Evolutionary conservation across 306 rosid species (phyloP).

Genomic region (Cercis canadensis): DNA sequence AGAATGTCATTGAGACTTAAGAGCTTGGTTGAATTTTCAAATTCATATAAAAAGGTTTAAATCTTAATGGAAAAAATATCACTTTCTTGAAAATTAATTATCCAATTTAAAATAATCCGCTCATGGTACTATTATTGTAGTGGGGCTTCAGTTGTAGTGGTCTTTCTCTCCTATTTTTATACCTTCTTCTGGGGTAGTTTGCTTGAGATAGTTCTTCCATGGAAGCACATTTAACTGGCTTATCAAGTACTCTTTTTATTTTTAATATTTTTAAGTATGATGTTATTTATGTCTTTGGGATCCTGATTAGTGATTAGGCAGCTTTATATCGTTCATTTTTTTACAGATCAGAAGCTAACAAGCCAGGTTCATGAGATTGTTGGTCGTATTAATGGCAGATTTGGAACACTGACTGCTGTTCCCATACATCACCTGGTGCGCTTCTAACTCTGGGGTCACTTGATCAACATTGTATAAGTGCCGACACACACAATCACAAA

Average conservation of each 20-base stretch:
- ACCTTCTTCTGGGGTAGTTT: neutral
- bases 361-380: constrained; percentile 98
- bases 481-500: neutral
- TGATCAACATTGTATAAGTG: constrained; percentile 21
- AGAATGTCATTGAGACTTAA: neutral
- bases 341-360: constrained; percentile 81
- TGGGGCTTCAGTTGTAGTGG: constrained; percentile 19
- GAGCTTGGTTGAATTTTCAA: constrained; percentile 23
- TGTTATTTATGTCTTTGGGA: constrained; percentile 1
- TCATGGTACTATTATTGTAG: constrained; percentile 17
- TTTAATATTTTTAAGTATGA: constrained; percentile 20
- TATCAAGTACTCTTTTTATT: constrained; percentile 5
- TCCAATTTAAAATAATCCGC: constrained; percentile 3
- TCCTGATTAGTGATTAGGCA: constrained; percentile 26
- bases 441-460: constrained; percentile 7
- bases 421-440: constrained; percentile 94
- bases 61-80: neutral
- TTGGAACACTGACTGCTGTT: constrained; percentile 78
- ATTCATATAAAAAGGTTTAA: constrained; percentile 14
- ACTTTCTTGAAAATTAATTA: constrained; percentile 13
- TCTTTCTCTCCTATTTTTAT: neutral
- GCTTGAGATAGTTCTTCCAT: constrained; percentile 7
- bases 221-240: constrained; percentile 14
- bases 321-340: constrained; percentile 34
- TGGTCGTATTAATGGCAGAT: constrained; percentile 93